Conservation (phyloP, 2,329 filamentous ascomycete genomes). For the Phoma sp. region DNA sequence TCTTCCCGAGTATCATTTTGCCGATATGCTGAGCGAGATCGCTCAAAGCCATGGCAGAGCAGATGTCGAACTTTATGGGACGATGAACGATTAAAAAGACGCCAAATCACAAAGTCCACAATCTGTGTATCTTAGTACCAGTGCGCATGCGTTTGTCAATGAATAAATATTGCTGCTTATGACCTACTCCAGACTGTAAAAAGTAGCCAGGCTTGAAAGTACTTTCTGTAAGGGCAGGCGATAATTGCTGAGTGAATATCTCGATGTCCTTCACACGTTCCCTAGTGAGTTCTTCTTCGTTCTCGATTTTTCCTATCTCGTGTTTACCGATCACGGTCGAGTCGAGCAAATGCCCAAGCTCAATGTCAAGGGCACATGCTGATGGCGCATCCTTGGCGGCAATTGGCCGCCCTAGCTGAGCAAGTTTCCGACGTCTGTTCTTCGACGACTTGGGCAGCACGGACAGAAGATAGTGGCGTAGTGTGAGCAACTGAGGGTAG, state of each 20-base stretch:
- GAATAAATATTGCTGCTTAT: neutral
- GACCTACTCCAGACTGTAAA: constrained; percentile 53
- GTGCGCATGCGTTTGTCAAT: neutral
- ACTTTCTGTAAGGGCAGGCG: constrained; percentile 37
- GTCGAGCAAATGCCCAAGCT: constrained; percentile 68
- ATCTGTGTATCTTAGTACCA: constrained; percentile 45
- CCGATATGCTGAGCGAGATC: constrained; percentile 43
- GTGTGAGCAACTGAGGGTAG: constrained; percentile 68
- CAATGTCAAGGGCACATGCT: constrained; percentile 47
- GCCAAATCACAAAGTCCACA: constrained; percentile 67
- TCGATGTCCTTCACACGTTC: constrained; percentile 49
- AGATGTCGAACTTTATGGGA: constrained; percentile 70
- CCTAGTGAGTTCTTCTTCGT: constrained; percentile 57
- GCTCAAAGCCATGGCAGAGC: constrained; percentile 82
- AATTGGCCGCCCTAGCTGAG: constrained; percentile 38
- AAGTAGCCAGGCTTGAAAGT: constrained; percentile 41
- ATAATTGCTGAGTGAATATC: constrained; percentile 53
- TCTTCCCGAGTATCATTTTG: constrained; percentile 39
- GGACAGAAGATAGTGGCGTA: constrained; percentile 73
- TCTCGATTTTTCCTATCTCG: constrained; percentile 46
- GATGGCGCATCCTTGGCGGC: constrained; percentile 28
- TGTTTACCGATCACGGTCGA: constrained; percentile 66
- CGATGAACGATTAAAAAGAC: constrained; percentile 68
- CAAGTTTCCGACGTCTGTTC: constrained; percentile 54
- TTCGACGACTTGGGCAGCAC: constrained; percentile 71